Evolutionary conservation across 2,329 filamentous ascomycete species (phyloP).

Genomic region (Fusarium tjaetaba): DNA sequence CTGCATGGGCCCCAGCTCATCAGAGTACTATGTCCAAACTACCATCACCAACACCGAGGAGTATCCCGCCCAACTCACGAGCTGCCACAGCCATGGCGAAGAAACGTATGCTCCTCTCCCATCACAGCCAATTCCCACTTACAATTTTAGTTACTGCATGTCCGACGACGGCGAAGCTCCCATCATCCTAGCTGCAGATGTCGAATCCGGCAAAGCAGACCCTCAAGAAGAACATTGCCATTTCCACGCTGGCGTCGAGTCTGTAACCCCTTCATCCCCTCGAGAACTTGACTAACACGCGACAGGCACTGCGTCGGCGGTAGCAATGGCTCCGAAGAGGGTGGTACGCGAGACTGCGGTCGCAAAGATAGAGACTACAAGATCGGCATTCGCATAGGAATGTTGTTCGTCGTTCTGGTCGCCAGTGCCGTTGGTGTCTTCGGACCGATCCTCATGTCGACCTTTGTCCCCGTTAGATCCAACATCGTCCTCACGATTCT

Average conservation of each 20-base stretch:
- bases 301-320: constrained; percentile 65
- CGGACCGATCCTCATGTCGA: constrained; percentile 69
- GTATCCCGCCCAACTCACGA: constrained; percentile 69
- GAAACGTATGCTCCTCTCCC: constrained; percentile 57
- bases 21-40: constrained; percentile 55
- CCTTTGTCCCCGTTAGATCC: constrained; percentile 61
- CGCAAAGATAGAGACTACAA: constrained; percentile 67
- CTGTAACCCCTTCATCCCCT: constrained; percentile 42
- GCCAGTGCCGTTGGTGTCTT: constrained; percentile 78
- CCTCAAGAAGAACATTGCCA: constrained; percentile 64
- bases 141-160: constrained; percentile 33
- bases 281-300: constrained; percentile 1
- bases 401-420: constrained; percentile 76
- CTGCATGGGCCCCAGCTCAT: constrained; percentile 53
- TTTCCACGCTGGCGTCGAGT: constrained; percentile 81
- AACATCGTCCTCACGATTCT: constrained; percentile 67
- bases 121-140: background rate
- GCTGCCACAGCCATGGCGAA: constrained; percentile 68
- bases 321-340: constrained; percentile 26
- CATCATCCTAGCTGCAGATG: constrained; percentile 22
- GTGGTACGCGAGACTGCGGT: constrained; percentile 55
- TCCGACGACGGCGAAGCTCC: constrained; percentile 33
- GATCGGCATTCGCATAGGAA: constrained; percentile 72
- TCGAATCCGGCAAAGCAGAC: constrained; percentile 28
- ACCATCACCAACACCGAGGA: constrained; percentile 64